Conservation (phyloP, 2,329 filamentous ascomycete genomes). For the Apiospora sp. region DNA sequence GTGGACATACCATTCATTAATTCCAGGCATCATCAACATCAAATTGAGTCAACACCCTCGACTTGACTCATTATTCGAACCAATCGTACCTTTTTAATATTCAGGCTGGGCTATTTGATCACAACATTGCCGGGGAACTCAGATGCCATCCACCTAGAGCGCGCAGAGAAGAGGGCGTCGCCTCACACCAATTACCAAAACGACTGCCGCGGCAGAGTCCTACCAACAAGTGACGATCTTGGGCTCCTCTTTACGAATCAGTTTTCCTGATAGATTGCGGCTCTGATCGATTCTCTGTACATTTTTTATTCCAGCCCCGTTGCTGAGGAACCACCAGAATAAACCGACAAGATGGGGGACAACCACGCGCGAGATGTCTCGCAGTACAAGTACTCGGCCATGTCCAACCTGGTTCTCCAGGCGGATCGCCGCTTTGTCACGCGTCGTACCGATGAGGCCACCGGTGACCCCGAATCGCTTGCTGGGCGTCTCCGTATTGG, state of each 20-base stretch:
- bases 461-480: constrained; percentile 95
- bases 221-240: constrained; percentile 8
- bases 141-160: constrained; percentile 24
- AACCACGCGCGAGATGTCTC: constrained; percentile 79
- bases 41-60: constrained; percentile 9
- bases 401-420: constrained; percentile 99
- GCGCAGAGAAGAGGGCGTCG: constrained; percentile 23
- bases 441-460: constrained; percentile 91
- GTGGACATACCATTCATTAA: constrained; percentile 12
- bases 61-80: neutral
- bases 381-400: constrained; percentile 98
- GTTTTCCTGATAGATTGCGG: neutral
- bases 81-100: neutral
- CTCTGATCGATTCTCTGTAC: constrained; percentile 27
- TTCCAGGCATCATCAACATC: constrained; percentile 1
- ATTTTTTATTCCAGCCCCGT: constrained; percentile 27
- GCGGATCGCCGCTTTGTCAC: constrained; percentile 96
- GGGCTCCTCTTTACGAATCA: neutral
- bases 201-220: constrained; percentile 16
- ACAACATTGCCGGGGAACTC: neutral
- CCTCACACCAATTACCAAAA: constrained; percentile 21
- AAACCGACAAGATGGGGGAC: constrained; percentile 69
- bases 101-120: neutral
- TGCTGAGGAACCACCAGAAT: neutral
- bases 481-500: constrained; percentile 91